Evolutionary conservation across 139 green algal genomes (phyloP).

Genomic region (Pseudopediastrum boryanum): DNA sequence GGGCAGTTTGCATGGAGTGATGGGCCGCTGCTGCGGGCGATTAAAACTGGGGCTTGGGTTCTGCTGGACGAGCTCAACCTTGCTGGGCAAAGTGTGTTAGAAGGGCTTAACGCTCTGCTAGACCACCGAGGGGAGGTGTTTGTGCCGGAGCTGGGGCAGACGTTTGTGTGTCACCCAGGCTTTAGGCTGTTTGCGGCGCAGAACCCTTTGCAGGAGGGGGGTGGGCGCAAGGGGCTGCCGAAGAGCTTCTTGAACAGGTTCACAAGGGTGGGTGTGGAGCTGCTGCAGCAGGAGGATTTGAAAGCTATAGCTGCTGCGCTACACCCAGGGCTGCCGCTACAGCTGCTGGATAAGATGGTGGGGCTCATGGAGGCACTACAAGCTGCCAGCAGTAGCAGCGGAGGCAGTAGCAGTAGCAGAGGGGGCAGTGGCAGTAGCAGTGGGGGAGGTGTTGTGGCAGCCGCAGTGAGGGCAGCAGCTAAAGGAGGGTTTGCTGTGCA

Average conservation of each 20-base stretch:
- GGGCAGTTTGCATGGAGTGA: slow-evolving; percentile 95
- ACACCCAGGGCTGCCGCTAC: slow-evolving; percentile 69
- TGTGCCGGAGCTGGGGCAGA: slow-evolving; percentile 89
- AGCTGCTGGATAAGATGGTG: slow-evolving; percentile 79
- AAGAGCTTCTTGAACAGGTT: slow-evolving; percentile 98
- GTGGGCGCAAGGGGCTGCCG: slow-evolving; percentile 94
- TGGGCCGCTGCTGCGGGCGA: slow-evolving; percentile 90
- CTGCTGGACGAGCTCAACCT: slow-evolving; percentile 99
- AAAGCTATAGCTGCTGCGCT: slow-evolving; percentile 74
- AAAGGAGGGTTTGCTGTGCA: slow-evolving; percentile 61
- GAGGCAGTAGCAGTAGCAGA: not conserved
- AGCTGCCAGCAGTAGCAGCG: slow-evolving; percentile 43
- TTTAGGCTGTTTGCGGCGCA: slow-evolving; percentile 94
- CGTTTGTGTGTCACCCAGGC: slow-evolving; percentile 71
- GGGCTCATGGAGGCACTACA: slow-evolving; percentile 75
- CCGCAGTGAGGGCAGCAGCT: too few species aligned
- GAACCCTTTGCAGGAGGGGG: slow-evolving; percentile 91
- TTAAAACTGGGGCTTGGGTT: slow-evolving; percentile 92
- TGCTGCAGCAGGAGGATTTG: slow-evolving; percentile 81
- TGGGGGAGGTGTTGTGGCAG: too few species aligned
- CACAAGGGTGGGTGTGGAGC: slow-evolving; percentile 88
- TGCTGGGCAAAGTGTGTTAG: slow-evolving; percentile 90
- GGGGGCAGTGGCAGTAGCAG: not conserved
- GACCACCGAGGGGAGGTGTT: slow-evolving; percentile 96
- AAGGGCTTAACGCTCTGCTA: slow-evolving; percentile 95